phyloP scores from a whole-genome alignment of 2,329 filamentous ascomycete genomes.

The Trichoderma pleuroti region DNA sequence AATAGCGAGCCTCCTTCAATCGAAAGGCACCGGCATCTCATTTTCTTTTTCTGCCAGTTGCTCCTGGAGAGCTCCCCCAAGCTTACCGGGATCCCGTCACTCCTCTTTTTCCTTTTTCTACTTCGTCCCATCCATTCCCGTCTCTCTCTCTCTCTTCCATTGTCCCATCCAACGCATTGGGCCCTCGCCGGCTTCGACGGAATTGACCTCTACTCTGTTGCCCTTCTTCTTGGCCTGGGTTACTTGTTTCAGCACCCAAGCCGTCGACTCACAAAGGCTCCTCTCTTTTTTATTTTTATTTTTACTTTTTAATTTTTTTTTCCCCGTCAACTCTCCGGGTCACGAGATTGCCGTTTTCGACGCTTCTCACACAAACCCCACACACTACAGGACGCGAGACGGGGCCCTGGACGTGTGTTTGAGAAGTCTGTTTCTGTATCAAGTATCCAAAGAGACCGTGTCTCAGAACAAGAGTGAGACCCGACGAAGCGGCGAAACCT shows the following conservation, averaged over 20 bases:
- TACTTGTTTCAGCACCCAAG: background rate
- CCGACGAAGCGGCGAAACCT: slow-evolving; percentile 3
- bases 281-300: background rate
- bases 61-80: slow-evolving; percentile 8
- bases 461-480: slow-evolving; percentile 14
- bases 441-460: background rate
- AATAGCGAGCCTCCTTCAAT: slow-evolving; percentile 18
- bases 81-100: slow-evolving; percentile 11
- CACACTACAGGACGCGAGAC: slow-evolving; percentile 3
- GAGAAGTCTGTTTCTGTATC: background rate
- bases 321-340: background rate
- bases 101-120: slow-evolving; percentile 15
- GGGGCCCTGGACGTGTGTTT: slow-evolving; percentile 5
- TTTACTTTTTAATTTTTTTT: background rate
- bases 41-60: slow-evolving; percentile 13
- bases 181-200: slow-evolving; percentile 10
- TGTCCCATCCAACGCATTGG: background rate
- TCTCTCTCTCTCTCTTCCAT: background rate
- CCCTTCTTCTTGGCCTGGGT: background rate
- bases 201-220: background rate
- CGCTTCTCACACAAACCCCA: slow-evolving; percentile 1
- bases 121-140: background rate
- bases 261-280: background rate
- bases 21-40: slow-evolving; percentile 15
- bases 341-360: slow-evolving; percentile 16